A percentile compares a stretch with the other conserved stretches of the same genome.
Conservation (phyloP, 257 asterid genomes). For the Prunella vulgaris region DNA sequence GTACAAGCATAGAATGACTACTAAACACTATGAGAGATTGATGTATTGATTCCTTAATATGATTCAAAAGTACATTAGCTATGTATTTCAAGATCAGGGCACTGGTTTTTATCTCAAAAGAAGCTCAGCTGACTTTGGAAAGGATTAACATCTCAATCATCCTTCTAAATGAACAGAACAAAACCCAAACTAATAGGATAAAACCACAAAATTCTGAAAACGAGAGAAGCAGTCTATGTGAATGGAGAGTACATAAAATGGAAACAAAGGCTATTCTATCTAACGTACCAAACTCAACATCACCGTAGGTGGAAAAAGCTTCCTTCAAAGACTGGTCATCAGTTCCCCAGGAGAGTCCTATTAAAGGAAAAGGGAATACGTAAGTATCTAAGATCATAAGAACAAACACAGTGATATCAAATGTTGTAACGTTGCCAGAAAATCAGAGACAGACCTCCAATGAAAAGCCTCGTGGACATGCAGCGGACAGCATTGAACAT, state of each 20-base stretch:
- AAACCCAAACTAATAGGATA: not conserved
- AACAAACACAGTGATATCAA: not conserved
- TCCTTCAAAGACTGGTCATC: conserved; percentile 53
- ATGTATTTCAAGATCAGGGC: not conserved
- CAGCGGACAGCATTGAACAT: conserved; percentile 58
- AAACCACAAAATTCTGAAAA: not conserved
- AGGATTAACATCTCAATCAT: not conserved
- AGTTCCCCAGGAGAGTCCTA: conserved; percentile 74
- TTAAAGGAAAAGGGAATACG: not conserved
- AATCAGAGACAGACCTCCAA: conserved; percentile 49
- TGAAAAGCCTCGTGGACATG: conserved; percentile 67
- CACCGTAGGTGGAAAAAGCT: conserved; percentile 77
- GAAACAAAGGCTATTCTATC: not conserved
- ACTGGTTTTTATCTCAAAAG: not conserved
- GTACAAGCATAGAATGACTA: not conserved
- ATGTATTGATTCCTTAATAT: not conserved
- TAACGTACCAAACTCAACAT: conserved; percentile 37
- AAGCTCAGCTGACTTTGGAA: not conserved
- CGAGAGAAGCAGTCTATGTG: not conserved
- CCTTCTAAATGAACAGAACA: not conserved
- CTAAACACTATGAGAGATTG: not conserved
- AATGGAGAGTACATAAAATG: not conserved
- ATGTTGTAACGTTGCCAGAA: not conserved
- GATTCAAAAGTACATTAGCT: not conserved
- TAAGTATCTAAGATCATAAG: not conserved